Percentiles rank a stretch among this genome's conserved stretches.
These are phyloP conservation scores for Hemerocallis citrina DNA, from an alignment of 106 monocot genomes.

Conservation along the genomic window DNA sequence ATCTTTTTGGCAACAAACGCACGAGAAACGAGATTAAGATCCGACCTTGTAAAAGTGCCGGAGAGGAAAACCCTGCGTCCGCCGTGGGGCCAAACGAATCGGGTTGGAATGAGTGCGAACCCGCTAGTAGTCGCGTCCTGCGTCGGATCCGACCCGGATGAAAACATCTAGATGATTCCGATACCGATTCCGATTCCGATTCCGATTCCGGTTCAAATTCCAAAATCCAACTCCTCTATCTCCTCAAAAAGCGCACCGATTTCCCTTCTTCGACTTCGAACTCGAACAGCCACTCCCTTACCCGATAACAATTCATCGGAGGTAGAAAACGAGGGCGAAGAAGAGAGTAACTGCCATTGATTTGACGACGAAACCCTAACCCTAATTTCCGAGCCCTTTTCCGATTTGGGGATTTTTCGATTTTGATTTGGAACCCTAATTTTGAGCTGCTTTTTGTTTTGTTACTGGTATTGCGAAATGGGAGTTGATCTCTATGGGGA, in stretches of 20 bases:
- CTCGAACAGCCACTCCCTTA: conserved; percentile 25
- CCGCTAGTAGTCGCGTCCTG: conserved; percentile 8
- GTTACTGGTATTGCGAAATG: too few species aligned
- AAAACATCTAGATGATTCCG: conserved; percentile 39
- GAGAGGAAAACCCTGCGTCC: conserved; percentile 39
- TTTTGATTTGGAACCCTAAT: too few species aligned
- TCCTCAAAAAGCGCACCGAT: neutral
- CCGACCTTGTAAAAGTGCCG: conserved; percentile 54
- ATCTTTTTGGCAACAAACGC: too few species aligned
- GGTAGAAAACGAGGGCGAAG: too few species aligned
- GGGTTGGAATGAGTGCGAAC: conserved; percentile 21
- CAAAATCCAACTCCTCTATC: neutral
- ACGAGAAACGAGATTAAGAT: neutral
- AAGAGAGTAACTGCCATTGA: too few species aligned
- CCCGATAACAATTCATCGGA: conserved; percentile 14
- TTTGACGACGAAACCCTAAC: too few species aligned
- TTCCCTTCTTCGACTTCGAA: neutral
- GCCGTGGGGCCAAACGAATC: conserved; percentile 64
- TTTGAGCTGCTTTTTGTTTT: too few species aligned
- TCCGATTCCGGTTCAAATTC: conserved; percentile 2
- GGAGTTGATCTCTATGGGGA: too few species aligned
- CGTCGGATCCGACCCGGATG: conserved; percentile 13
- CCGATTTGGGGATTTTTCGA: too few species aligned
- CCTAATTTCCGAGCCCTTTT: too few species aligned
- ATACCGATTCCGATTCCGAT: too few species aligned